Conservation (phyloP, 225 moss, liverwort and hornwort genomes). For the Anthoceros angustus region DNA sequence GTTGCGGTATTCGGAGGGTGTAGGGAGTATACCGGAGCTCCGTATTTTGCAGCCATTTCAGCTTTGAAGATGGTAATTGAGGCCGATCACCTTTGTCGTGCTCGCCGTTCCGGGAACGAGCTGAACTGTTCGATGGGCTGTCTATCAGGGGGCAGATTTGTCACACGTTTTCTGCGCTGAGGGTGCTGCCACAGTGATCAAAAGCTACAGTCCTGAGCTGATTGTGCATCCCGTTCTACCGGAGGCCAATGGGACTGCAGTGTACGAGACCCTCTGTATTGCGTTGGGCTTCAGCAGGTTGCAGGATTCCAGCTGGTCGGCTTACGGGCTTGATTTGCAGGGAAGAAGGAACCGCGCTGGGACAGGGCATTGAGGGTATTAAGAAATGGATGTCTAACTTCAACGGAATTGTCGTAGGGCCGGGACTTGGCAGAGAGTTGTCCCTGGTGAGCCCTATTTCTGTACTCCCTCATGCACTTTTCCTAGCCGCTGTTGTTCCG, state of each 20-base stretch:
- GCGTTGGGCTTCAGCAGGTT: neutral
- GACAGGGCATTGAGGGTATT: slow-evolving; percentile 63
- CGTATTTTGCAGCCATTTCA: slow-evolving; percentile 79
- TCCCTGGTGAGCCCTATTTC: slow-evolving; percentile 39
- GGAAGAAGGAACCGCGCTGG: slow-evolving; percentile 25
- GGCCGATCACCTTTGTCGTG: too few species aligned
- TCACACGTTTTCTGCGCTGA: slow-evolving; percentile 95
- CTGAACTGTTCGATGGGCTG: neutral
- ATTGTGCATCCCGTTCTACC: slow-evolving; percentile 93
- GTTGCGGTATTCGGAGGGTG: slow-evolving; percentile 87
- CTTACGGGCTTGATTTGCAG: slow-evolving; percentile 12
- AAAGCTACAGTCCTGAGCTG: slow-evolving; percentile 95
- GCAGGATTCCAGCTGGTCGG: neutral
- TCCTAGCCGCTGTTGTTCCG: too few species aligned
- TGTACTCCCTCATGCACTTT: too few species aligned
- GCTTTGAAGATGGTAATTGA: slow-evolving; percentile 66
- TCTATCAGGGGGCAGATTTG: slow-evolving; percentile 76
- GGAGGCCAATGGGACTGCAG: slow-evolving; percentile 69
- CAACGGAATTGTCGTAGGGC: slow-evolving; percentile 79
- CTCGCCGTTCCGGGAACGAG: too few species aligned
- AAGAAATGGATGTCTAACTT: slow-evolving; percentile 71
- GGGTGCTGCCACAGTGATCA: slow-evolving; percentile 91
- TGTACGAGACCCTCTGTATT: neutral
- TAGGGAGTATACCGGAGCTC: slow-evolving; percentile 97
- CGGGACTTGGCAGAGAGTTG: slow-evolving; percentile 90